Evolutionary conservation across 192 early-diverging fungal species (phyloP).

Genomic region (Backusella westeae): DNA sequence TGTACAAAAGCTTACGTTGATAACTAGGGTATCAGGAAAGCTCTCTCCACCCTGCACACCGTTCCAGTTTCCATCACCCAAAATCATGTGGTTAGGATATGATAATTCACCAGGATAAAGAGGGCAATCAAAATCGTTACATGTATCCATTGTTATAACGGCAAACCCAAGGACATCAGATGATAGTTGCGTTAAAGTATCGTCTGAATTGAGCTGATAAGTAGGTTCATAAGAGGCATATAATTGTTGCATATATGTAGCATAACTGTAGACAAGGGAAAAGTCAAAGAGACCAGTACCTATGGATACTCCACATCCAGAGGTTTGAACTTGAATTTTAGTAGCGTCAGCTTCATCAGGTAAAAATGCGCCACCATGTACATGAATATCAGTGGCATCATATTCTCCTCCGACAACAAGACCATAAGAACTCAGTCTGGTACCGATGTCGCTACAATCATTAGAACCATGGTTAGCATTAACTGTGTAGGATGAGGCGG

Average conservation of each 20-base stretch:
- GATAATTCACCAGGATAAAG: background rate
- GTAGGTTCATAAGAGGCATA: background rate
- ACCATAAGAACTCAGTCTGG: background rate
- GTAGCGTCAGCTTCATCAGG: background rate
- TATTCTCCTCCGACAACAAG: background rate
- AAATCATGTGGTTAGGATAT: background rate
- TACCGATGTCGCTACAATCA: background rate
- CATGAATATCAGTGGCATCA: background rate
- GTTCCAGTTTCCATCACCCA: background rate
- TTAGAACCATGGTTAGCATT: background rate
- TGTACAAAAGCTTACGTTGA: background rate
- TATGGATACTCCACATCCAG: background rate
- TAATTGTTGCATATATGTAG: background rate
- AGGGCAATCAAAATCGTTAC: background rate
- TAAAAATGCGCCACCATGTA: background rate
- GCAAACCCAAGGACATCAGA: background rate
- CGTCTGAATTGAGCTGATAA: background rate
- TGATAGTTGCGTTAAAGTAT: background rate
- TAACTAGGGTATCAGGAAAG: background rate
- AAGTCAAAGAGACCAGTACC: background rate
- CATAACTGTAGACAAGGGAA: background rate
- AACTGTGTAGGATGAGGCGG: background rate
- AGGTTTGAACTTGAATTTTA: background rate
- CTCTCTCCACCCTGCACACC: background rate
- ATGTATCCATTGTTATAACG: background rate